These are phyloP conservation scores for Diutina scorzettiae DNA, from an alignment of 1,139 yeast genomes.

Conservation along the genomic window DNA sequence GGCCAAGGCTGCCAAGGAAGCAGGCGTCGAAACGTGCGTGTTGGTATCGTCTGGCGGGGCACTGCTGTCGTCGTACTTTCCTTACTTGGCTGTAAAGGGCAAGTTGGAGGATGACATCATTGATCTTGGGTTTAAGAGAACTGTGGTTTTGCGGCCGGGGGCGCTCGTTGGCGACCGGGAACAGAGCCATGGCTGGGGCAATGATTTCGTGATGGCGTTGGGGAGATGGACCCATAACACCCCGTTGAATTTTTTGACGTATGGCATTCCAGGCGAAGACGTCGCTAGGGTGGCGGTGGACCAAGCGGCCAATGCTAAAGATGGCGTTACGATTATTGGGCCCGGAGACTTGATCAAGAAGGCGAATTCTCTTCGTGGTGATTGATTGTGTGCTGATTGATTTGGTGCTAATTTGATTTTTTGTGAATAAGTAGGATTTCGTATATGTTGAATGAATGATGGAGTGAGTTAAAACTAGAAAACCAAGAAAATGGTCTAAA, in stretches of 20 bases:
- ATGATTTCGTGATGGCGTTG: conserved; percentile 10
- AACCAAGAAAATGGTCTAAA: too few relatives aligned
- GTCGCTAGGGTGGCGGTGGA: conserved; percentile 2
- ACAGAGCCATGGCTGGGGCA: conserved; percentile 24
- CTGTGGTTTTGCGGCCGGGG: conserved; percentile 66
- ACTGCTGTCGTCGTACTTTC: conserved; percentile 33
- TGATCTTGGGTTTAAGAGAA: conserved; percentile 48
- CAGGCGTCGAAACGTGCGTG: conserved; percentile 53
- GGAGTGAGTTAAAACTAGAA: too few relatives aligned
- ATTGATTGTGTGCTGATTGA: too few relatives aligned
- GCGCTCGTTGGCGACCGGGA: conserved; percentile 48
- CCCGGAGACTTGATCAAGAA: conserved; percentile 1
- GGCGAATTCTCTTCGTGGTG: too few relatives aligned
- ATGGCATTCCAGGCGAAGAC: conserved; percentile 1
- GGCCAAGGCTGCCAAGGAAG: conserved; percentile 59
- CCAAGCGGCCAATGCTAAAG: conserved; percentile 3
- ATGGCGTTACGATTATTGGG: neutral
- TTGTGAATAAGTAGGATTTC: too few relatives aligned
- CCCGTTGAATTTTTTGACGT: conserved; percentile 3
- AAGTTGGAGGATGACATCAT: conserved; percentile 48
- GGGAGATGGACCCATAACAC: neutral
- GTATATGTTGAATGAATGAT: too few relatives aligned
- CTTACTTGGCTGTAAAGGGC: conserved; percentile 51
- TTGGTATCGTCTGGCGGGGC: conserved; percentile 57
- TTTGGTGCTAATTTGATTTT: too few relatives aligned